phyloP scores from a whole-genome alignment of 2,329 filamentous ascomycete species.

The Colletotrichum brevisporum region DNA sequence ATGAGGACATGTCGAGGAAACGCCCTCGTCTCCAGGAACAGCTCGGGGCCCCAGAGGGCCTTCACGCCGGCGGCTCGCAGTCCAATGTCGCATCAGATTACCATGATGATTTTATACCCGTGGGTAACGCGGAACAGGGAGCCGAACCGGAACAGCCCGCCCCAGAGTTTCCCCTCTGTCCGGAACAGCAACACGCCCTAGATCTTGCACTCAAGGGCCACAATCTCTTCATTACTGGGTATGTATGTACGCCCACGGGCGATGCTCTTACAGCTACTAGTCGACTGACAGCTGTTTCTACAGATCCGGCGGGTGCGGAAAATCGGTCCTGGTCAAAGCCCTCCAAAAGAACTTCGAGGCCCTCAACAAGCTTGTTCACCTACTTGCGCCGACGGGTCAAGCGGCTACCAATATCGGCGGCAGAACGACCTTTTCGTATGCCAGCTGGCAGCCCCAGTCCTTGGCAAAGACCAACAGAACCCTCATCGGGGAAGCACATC shows the following conservation, averaged over 20 bases:
- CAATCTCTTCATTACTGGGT: constrained; percentile 20
- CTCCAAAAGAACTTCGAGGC: not conserved
- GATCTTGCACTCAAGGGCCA: constrained; percentile 6
- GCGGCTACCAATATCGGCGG: constrained; percentile 6
- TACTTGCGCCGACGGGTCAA: not conserved
- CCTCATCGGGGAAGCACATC: not conserved
- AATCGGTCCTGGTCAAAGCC: constrained; percentile 8
- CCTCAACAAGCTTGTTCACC: not conserved
- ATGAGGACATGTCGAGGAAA: not conserved
- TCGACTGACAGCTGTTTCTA: not conserved
- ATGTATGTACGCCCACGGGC: not conserved
- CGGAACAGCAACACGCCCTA: constrained; percentile 2
- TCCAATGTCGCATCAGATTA: not conserved
- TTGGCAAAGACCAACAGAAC: not conserved
- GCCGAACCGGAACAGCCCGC: not conserved
- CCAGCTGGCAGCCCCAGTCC: not conserved
- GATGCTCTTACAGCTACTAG: fast-evolving
- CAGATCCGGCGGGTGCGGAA: constrained; percentile 11
- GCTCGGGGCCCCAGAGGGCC: too few relatives aligned
- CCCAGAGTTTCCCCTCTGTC: not conserved
- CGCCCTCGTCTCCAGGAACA: not conserved
- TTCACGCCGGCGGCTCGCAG: not conserved
- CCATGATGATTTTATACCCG: not conserved
- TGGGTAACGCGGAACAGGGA: not conserved
- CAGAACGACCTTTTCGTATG: constrained; percentile 8